phyloP scores from a whole-genome alignment of 345 rosid species.

The Turritis glabra region DNA sequence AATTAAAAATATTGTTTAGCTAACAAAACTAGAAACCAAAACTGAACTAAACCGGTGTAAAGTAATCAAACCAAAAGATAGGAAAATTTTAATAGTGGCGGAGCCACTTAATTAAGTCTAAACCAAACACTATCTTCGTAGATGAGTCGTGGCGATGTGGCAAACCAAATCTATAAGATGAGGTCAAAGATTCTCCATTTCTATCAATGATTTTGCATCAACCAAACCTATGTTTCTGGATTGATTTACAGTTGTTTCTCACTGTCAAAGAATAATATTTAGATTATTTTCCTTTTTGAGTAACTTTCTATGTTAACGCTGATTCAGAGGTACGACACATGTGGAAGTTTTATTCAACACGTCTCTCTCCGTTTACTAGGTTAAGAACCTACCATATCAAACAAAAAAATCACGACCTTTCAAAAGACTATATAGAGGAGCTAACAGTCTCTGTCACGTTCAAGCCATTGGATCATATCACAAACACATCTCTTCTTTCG shows the following conservation, averaged over 20 bases:
- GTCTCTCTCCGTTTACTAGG: neutral
- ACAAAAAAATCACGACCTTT: neutral
- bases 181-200: neutral
- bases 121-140: neutral
- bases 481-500: neutral
- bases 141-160: neutral
- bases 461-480: neutral
- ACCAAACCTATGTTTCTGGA: neutral
- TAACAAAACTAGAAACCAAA: neutral
- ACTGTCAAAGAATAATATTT: neutral
- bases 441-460: neutral
- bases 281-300: neutral
- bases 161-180: neutral
- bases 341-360: neutral
- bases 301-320: neutral
- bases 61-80: no score
- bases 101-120: neutral
- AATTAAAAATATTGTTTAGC: neutral
- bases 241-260: neutral
- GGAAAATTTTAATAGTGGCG: no score
- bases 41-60: neutral
- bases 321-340: neutral
- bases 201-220: neutral
- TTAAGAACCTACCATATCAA: neutral
- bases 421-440: neutral